Conservation (phyloP, 345 rosid species). For the Syzygium aromaticum region DNA sequence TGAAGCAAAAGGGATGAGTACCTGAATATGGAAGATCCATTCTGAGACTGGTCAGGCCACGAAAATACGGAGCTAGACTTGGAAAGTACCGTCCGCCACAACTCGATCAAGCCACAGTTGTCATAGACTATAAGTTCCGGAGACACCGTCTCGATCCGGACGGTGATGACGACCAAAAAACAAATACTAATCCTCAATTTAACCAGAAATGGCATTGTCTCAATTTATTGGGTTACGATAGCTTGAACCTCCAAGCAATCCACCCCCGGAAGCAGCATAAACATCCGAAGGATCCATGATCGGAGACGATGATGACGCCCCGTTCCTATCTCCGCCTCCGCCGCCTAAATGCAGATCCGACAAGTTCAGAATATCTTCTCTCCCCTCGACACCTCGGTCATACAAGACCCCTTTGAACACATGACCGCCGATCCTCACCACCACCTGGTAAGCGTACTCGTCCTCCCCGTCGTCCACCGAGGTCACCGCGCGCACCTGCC, state of each 20-base stretch:
- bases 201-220: slow-evolving; percentile 1
- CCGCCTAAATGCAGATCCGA: slow-evolving; percentile 84
- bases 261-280: slow-evolving; percentile 53
- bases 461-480: slow-evolving; percentile 89
- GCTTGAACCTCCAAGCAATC: slow-evolving; percentile 49
- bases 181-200: background rate
- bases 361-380: slow-evolving; percentile 67
- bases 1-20: no score
- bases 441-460: slow-evolving; percentile 89
- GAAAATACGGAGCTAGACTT: no score
- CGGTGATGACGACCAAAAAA: no score
- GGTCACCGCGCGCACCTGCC: slow-evolving; percentile 77
- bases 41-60: no score
- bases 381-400: slow-evolving; percentile 69
- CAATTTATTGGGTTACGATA: slow-evolving; percentile 62
- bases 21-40: no score
- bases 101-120: no score
- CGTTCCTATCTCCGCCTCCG: slow-evolving; percentile 33
- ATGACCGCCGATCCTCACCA: slow-evolving; percentile 83
- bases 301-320: slow-evolving; percentile 45
- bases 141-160: no score
- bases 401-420: slow-evolving; percentile 88
- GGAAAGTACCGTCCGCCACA: no score
- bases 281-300: slow-evolving; percentile 53
- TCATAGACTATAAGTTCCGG: no score